Conservation (phyloP, 305 asterid genomes). For the Caryopteris hybrid region DNA sequence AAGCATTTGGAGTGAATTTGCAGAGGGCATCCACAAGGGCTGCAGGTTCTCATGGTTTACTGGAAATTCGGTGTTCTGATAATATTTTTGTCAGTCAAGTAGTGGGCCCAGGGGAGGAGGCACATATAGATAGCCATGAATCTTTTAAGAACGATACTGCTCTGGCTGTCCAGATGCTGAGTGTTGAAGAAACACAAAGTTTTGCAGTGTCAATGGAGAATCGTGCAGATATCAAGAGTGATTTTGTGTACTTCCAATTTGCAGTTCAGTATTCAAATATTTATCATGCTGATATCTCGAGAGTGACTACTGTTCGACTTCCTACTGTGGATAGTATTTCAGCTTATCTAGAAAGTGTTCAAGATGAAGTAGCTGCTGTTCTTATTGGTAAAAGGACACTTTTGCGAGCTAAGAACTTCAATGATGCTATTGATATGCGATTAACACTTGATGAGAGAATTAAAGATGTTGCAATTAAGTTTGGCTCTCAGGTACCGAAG, state of each 20-base stretch:
- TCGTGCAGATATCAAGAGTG: conserved; percentile 78
- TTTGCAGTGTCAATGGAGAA: conserved; percentile 77
- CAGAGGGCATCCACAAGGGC: conserved; percentile 89
- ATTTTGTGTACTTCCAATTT: conserved; percentile 80
- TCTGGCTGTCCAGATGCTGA: conserved; percentile 68
- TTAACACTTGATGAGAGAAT: conserved; percentile 76
- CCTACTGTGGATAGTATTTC: conserved; percentile 85
- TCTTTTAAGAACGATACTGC: conserved; percentile 58
- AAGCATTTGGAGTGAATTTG: conserved; percentile 96
- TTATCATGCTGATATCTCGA: conserved; percentile 84
- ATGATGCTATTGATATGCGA: conserved; percentile 68
- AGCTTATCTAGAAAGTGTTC: conserved; percentile 79
- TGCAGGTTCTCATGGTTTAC: conserved; percentile 86
- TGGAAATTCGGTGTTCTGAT: conserved; percentile 91
- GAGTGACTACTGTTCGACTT: conserved; percentile 78
- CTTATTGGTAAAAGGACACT: conserved; percentile 82
- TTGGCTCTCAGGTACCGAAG: conserved; percentile 74
- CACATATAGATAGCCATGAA: conserved; percentile 60
- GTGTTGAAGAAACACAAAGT: conserved; percentile 89
- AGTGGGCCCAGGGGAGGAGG: conserved; percentile 94
- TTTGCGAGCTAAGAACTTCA: conserved; percentile 63
- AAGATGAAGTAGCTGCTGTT: conserved; percentile 90
- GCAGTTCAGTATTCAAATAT: conserved; percentile 69
- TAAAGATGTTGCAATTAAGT: conserved; percentile 75
- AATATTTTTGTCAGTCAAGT: conserved; percentile 78